Base-by-base conservation (phyloP, 2,329 filamentous ascomycete species). In the Scedosporium aurantiacum region DNA sequence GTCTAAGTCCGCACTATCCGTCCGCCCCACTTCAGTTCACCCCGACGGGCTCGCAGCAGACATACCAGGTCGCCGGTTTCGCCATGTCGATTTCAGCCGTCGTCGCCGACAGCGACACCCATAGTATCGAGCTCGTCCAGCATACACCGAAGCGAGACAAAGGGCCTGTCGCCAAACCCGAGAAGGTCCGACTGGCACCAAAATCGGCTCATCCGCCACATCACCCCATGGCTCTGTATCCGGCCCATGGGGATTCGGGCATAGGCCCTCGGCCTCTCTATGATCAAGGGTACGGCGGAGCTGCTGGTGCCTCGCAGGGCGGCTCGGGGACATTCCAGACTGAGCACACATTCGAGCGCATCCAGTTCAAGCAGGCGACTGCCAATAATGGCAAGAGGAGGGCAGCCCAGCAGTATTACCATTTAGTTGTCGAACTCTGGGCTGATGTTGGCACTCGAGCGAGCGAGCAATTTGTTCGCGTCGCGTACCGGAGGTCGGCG, bases 121-220 rank as follows among this genome's bases (percentile, higher is more conserved):
- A 96, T 72, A 79, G 77, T 58, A 91, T 95, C 63, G 90, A 94
- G 65, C 79, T 96, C 14, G 88, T 96, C 3, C 91, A 96, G 71
- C 91, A 96, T 71, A 96, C 91, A 0, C 90, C 91, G 0, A 96
- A 96, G 73, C 82, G 91, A 65, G 91, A 96, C 78, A 93, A 93
- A 70, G 90, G 91, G 0, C 91, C 90, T 1, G 88, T 88, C 57
- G 83, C 85, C 68, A 87, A 86, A 64, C 91, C 91, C 4, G 83
- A 85, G 41, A 86, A 82, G 69, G 77, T 88, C 32, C 82, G 84
- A 47, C 78, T 96, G 28, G 78, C 82, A 12, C 87, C 90, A 4
- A 85, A 85, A 60, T 83, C 84, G 16, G 80, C 80, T n/a, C 80
- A 81, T 62, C 74, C 75, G 41, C 70, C 69, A 12, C 73, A 76